phyloP scores from a whole-genome alignment of 2,329 filamentous ascomycete genomes.

The Huntiella decipiens region DNA sequence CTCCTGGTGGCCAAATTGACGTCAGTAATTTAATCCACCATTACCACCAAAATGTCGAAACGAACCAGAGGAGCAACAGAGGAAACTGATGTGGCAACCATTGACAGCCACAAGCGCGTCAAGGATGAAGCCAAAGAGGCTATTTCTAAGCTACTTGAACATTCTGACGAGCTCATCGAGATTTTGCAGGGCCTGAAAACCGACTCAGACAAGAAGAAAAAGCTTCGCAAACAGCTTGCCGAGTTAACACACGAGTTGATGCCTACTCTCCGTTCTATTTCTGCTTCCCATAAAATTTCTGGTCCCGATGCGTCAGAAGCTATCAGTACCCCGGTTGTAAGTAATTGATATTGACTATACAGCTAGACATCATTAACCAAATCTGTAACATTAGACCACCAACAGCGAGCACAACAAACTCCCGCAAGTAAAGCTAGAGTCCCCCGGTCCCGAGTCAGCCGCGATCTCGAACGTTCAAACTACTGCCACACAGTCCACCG shows the following conservation, averaged over 20 bases:
- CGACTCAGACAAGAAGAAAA: slow-evolving; percentile 13
- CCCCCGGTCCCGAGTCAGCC: neutral
- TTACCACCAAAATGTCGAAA: slow-evolving; percentile 10
- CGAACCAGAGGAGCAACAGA: slow-evolving; percentile 7
- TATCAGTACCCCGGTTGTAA: no score
- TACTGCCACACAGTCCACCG: neutral
- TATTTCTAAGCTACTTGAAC: slow-evolving; percentile 17
- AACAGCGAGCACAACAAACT: no score
- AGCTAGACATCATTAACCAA: no score
- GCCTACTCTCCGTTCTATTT: slow-evolving; percentile 12
- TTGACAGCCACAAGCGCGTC: slow-evolving; percentile 12
- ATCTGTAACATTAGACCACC: no score
- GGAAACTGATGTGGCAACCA: slow-evolving; percentile 1
- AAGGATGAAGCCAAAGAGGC: slow-evolving; percentile 14
- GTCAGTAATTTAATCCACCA: neutral
- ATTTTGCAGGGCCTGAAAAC: slow-evolving; percentile 20
- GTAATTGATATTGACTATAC: no score
- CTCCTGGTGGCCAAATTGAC: neutral
- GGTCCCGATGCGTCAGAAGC: neutral
- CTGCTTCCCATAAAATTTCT: neutral
- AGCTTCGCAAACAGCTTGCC: slow-evolving; percentile 11
- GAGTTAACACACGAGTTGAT: slow-evolving; percentile 15
- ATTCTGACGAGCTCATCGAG: slow-evolving; percentile 22
- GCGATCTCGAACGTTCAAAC: neutral
- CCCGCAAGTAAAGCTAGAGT: neutral